Evolutionary conservation across 768 basidiomycete species (phyloP).

Genomic region (Phaeotremella fagi): DNA sequence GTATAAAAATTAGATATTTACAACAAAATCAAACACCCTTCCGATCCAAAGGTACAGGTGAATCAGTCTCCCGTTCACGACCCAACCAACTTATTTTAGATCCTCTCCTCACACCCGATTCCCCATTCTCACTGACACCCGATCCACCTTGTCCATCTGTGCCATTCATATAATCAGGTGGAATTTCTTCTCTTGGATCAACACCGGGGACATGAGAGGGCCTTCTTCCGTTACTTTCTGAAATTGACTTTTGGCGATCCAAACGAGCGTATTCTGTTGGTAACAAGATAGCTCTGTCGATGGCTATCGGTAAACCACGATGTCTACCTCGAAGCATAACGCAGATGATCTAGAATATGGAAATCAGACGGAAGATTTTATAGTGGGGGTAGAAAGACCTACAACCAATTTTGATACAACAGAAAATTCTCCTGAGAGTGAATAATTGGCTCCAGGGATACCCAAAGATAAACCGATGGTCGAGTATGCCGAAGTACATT

Average conservation of each 20-base stretch:
- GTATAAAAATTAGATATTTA: no score
- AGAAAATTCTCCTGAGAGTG: conserved; percentile 31
- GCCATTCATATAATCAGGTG: not conserved
- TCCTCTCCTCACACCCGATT: not conserved
- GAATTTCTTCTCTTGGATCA: not conserved
- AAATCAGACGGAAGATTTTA: not conserved
- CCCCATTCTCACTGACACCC: not conserved
- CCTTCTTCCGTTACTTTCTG: no score
- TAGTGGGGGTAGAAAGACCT: conserved; percentile 12
- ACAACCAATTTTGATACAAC: conserved; percentile 40
- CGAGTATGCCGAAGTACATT: conserved; percentile 40
- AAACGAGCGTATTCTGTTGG: conserved; percentile 32
- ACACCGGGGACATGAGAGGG: not conserved
- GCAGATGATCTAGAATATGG: conserved; percentile 12
- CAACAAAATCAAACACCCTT: no score
- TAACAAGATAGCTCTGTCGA: conserved; percentile 38
- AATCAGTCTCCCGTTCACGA: no score
- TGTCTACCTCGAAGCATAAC: conserved; percentile 41
- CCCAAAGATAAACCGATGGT: conserved; percentile 40
- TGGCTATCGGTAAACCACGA: conserved; percentile 40
- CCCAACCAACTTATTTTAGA: no score
- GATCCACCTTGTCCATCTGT: not conserved
- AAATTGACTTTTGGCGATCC: not conserved
- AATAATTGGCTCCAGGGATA: conserved; percentile 38
- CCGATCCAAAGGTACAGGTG: not conserved